Evolutionary conservation across 148 eudicot species (phyloP), one percentile per base, ranked within the genome.

Genomic region (Persicaria maculosa): DNA sequence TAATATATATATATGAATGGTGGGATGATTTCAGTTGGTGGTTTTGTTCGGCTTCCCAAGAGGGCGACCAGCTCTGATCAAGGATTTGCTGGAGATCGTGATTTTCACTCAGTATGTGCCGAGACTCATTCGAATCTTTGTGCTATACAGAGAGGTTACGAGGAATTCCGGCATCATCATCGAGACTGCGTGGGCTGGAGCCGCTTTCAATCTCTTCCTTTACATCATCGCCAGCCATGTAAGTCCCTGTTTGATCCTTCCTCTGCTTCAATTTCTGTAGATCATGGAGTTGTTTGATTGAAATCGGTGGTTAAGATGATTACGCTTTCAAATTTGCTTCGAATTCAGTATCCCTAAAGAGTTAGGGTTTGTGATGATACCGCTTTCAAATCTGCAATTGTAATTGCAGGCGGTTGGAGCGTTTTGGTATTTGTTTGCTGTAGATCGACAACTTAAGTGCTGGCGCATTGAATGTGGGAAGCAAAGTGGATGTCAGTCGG

Each of bases 141-240:
- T 92, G 7, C 83, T 91, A 47, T 85, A 81, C 73, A 86, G 83
- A 48, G 92, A 89, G 79, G 90, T 95, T 46, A 87, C 88, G 0
- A 83, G 88, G 74, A 87, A 88, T 44, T 87, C 98, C 47, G 98
- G 98, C 79, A 80, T 90, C 71, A 80, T 91, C 52, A 78, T 92
- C 54, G 93, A 90, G 80, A 91, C 89, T 11, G 86, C 93, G 4
- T 95, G 98, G 97, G 96, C 91, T 72, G 98, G 92, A 76, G 98
- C 98, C 77, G 98, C 85, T 72, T 82, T 87, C 73, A 90, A 95
- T 81, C 89, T 95, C 61, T 77, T 90, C 61, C 84, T 95, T 59
- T 95, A 88, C 84, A 88, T 92, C 93, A 88, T 91, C 44, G 96
- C 93, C 31, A 95, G 98, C 77, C 93, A 91, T 82, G 98, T 95